Evolutionary conservation across 2,329 filamentous ascomycete species (phyloP).

Genomic region (Aspergillus ochraceoroseus): DNA sequence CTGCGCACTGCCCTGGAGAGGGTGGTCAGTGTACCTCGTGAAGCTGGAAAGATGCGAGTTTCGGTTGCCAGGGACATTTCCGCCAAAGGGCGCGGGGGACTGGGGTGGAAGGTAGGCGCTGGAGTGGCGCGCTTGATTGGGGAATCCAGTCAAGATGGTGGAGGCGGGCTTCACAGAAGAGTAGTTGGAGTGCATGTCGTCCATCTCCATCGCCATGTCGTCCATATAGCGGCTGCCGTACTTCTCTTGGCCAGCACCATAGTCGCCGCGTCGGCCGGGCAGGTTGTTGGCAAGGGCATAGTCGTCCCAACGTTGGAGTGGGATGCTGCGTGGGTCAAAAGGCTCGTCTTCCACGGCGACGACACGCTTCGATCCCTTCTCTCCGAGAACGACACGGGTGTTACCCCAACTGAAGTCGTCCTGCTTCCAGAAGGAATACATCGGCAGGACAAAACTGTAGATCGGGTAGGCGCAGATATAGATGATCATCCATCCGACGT

Average conservation of each 20-base stretch:
- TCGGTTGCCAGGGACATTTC: slow-evolving; percentile 48
- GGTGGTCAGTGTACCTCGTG: slow-evolving; percentile 60
- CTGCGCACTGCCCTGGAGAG: slow-evolving; percentile 37
- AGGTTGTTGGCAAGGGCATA: slow-evolving; percentile 83
- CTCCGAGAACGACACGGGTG: slow-evolving; percentile 92
- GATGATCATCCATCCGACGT: slow-evolving; percentile 86
- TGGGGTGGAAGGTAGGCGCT: slow-evolving; percentile 73
- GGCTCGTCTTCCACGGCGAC: slow-evolving; percentile 75
- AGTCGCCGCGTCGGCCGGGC: slow-evolving; percentile 76
- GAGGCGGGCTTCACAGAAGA: slow-evolving; percentile 82
- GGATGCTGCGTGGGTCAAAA: slow-evolving; percentile 89
- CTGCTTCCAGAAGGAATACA: slow-evolving; percentile 99
- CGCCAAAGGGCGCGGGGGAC: slow-evolving; percentile 68
- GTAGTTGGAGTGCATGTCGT: slow-evolving; percentile 95
- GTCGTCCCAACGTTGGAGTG: slow-evolving; percentile 94
- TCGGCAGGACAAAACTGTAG: slow-evolving; percentile 81
- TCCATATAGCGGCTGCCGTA: slow-evolving; percentile 63
- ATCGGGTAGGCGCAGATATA: slow-evolving; percentile 94
- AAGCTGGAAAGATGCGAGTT: slow-evolving; percentile 68
- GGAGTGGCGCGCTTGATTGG: slow-evolving; percentile 53
- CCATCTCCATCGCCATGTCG: slow-evolving; percentile 79
- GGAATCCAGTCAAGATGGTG: slow-evolving; percentile 82
- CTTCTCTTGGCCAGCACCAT: slow-evolving; percentile 59
- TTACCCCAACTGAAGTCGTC: slow-evolving; percentile 99
- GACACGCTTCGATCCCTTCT: slow-evolving; percentile 86